Base-by-base conservation (phyloP, 1,284 basidiomycete species). In the Athelia psychrophila region DNA sequence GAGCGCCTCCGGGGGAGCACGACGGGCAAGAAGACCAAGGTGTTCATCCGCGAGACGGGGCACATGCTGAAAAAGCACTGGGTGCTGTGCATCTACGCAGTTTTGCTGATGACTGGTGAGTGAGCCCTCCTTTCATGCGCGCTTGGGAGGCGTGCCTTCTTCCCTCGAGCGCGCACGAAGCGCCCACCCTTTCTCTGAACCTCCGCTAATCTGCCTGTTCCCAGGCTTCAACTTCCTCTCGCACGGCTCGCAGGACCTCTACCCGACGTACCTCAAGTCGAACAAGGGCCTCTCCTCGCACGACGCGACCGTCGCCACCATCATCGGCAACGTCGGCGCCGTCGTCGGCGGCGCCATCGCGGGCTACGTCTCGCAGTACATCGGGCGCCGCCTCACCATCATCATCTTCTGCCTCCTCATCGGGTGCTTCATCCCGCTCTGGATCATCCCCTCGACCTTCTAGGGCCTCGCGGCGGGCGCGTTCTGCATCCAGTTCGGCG, bases 201-300 rank as follows among this genome's bases (percentile, higher is more conserved):
- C 10, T 40, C 22, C 22, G 55, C 22, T 48, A 10, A 47, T 22
- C 18, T 18, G 32, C 30, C 33, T 30, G 13, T 35, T 44, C 13
- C 13, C 35, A 81, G 88, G 89, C 6, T 94, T 97, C 80, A 97
- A 95, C 76, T 98, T 98, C 78, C 76, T 95, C 56, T 91, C 89
- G 3, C 93, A 95, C 69, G 91, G 91, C 15, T 91, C 88, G 53
- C 91, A 91, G 75, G 88, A 91, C 68, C 61, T 91, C 27, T 91
- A 88, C 73, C 91, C 93, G 20, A 92, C 87, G 3, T 94, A 92
- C 67, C 74, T 95, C 47, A 68, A 82, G 56, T 66, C 65, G 1
- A 78, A 80, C 13, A 91, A 90, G 63, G 73, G 74, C 30, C 83
- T 89, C 62, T 69, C 65, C 22, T 42, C 73, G 0, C 76, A 87